phyloP scores from a whole-genome alignment of 1,284 basidiomycete species.

The Microbotryomycetes sp. region DNA sequence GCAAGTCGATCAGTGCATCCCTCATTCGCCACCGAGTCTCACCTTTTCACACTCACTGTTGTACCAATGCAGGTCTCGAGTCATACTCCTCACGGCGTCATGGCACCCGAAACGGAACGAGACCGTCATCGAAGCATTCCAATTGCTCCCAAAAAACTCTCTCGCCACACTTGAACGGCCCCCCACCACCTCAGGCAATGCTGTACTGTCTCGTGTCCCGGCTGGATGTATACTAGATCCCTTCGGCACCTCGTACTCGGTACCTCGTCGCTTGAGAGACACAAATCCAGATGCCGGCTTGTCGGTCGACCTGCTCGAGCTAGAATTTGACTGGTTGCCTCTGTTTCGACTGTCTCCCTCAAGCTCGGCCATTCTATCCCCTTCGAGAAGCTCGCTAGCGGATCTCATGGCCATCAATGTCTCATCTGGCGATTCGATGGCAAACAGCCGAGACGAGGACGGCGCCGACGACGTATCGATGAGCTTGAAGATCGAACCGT shows the following conservation, averaged over 20 bases:
- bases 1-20: neutral
- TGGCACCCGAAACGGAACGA: no score
- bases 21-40: neutral
- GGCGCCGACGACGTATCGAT: neutral
- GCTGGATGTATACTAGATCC: conserved; percentile 1
- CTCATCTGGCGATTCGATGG: no score
- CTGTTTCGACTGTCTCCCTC: conserved; percentile 3
- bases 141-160: no score
- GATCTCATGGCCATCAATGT: neutral
- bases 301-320: conserved; percentile 14
- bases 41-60: neutral
- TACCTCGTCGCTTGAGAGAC: conserved; percentile 5
- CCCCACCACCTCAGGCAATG: no score
- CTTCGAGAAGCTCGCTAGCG: neutral
- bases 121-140: no score
- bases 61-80: conserved; percentile 17
- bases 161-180: no score
- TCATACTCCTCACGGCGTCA: conserved; percentile 12
- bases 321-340: neutral
- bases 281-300: conserved; percentile 23
- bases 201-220: no score
- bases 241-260: conserved; percentile 2
- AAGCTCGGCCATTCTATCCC: neutral
- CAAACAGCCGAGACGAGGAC: neutral
- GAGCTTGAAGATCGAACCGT: neutral